Base-by-base conservation (phyloP, 441 rosid species). In the Eutrema salsugineum region DNA sequence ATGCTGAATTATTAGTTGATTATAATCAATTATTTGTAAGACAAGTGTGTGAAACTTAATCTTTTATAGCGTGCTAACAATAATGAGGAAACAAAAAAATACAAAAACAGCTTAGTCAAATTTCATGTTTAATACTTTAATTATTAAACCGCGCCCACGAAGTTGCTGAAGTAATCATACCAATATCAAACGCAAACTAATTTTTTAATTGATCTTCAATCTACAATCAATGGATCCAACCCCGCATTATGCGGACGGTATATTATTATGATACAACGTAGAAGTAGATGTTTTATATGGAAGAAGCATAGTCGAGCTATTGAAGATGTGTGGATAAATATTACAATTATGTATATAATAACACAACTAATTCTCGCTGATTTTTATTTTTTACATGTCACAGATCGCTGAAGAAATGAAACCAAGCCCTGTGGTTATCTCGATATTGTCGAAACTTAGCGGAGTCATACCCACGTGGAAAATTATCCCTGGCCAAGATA, bases 321-420 rank as follows among this genome's bases (percentile, higher is more conserved):
- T 56, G 8, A 8, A 47, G 5, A 32, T 16, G 32, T 5, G 3
- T 58, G 11, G 19, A 16, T 35, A 0, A 44, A 42, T 33, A 8
- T 16, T 8, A 35, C 12, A 19, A 40, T 11, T 5, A 19, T 11
- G 8, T 40, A 5, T 16, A 19, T 1, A 15, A 5, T 63, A 33
- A 3, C 5, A 28, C 15, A 14, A 19, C 16, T 6, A 38, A 24
- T 16, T 7, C 12, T 40, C 32, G 33, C 42, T 28, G 55, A 22
- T 32, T 32, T 42, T 6, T 38, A 6, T 3, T 32, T 32, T 42
- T 6, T 38, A 6, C 3, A 27, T 47, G 11, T 10, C 5, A 39
- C 80, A 94, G 99, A 78, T 94, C 28, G 93, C 97, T 2, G 95
- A 92, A 1, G 93, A 87, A 20, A 48, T 88, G 80, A 92, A 53